Base-by-base conservation (phyloP, 176 grass and related monocot species). In the Oryza glumipatula region DNA sequence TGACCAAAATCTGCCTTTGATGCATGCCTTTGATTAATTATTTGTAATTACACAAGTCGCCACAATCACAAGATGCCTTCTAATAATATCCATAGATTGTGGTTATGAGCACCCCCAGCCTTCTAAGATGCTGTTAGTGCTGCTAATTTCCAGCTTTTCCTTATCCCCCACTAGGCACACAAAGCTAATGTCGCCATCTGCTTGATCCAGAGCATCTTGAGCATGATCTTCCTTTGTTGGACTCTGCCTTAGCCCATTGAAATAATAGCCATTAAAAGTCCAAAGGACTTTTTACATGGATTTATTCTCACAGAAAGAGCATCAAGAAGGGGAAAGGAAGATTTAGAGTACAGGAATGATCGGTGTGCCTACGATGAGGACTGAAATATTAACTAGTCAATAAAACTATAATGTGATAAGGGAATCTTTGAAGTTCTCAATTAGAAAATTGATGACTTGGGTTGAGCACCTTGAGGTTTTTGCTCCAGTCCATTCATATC, bases 401-500 rank as follows among this genome's bases (percentile, higher is more conserved):
- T 68, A 88, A 80, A 90, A 90, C 85, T 82, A 60, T 70, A 72
- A 35, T 58, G 77, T 76, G 60, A 86, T 92, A 92, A 86, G 75
- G 80, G 88, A 95, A 90, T 90, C 85, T 89, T 82, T 83, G 70
- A 90, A 92, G 70, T 92, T 90, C 71, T 81, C 80, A 77, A 83
- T 73, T 86, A 88, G 84, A 58, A 85, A 79, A 85, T 26, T 23
- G 43, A 89, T 70, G 54, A 19, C 86, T 87, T 76, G 11, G 11
- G n/a, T 86, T 67, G 67, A 80, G 69, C 48, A 82, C 33, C 47
- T 86, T 72, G 54, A 7, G 39, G 52, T 82, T 74, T 67, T 79
- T 78, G 11, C 67, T 78, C 68, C 84, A 89, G 78, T 45, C 68
- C 74, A 51, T 83, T 82, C 64, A 82, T 74, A 79, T 73, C 80